These are phyloP conservation scores for Capsicum rhomboideum DNA, from an alignment of 257 asterid genomes.

Conservation along the genomic window DNA sequence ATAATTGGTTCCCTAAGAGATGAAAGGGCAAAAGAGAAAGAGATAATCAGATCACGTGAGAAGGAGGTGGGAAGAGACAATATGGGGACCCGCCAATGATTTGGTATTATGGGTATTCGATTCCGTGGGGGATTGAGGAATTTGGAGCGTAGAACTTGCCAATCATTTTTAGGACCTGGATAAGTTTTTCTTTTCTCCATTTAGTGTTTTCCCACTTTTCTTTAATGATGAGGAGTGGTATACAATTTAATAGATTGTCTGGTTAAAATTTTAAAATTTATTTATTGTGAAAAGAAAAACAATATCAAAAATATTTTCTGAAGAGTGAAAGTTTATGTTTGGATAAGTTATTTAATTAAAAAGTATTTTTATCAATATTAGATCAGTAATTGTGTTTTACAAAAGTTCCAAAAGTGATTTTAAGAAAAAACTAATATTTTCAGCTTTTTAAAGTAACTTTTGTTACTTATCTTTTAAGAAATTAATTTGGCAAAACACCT, in stretches of 20 bases:
- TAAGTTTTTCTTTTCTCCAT: not conserved
- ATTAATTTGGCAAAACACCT: not conserved
- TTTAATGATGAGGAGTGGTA: too few species aligned
- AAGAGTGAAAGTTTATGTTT: not conserved
- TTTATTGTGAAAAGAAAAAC: too few species aligned
- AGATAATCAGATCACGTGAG: not conserved
- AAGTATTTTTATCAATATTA: not conserved
- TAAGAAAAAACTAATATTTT: not conserved
- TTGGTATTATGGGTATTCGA: slow-evolving; percentile 30
- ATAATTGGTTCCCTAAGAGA: not conserved
- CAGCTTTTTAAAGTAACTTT: not conserved
- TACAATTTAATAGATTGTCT: not conserved
- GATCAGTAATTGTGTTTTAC: not conserved
- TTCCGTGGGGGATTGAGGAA: slow-evolving; percentile 31
- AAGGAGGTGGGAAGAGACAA: not conserved
- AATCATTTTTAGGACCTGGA: slow-evolving; percentile 7
- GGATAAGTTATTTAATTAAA: not conserved
- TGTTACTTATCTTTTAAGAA: not conserved
- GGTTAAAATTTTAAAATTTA: not conserved
- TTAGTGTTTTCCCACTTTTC: too few species aligned
- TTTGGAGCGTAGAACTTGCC: slow-evolving; percentile 32
- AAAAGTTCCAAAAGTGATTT: not conserved
- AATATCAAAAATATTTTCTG: too few species aligned
- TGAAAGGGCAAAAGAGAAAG: not conserved
- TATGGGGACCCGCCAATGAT: slow-evolving; percentile 31